These are phyloP conservation scores for Silybum marianum DNA, from an alignment of 129 eudicot species.

Conservation along the genomic window DNA sequence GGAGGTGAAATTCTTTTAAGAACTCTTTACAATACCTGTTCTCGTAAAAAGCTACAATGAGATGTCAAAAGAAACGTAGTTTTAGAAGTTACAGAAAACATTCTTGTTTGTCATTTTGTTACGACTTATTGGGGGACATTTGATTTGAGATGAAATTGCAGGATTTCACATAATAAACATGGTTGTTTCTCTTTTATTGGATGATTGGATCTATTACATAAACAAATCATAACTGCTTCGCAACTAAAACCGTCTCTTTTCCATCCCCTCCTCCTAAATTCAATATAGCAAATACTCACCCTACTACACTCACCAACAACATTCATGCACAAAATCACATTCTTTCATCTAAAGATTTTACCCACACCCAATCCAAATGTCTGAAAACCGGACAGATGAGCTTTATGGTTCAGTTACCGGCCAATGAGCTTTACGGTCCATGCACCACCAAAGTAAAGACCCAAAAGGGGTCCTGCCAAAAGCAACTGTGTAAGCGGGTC, in stretches of 20 bases:
- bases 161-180: not conserved
- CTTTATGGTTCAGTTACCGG: conserved; percentile 33
- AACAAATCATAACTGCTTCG: not conserved
- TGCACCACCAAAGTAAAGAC: conserved; percentile 96
- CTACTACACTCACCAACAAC: not conserved
- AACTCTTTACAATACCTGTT: too few relatives aligned
- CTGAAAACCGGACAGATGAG: not conserved
- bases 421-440: conserved; percentile 78
- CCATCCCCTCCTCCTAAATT: not conserved
- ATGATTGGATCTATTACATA: not conserved
- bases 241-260: not conserved
- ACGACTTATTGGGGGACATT: not conserved
- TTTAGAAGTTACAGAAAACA: not conserved
- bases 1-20: too few relatives aligned
- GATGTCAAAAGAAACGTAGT: too few relatives aligned
- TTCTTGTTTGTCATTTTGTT: not conserved
- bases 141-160: not conserved
- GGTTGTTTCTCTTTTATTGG: not conserved
- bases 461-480: conserved; percentile 91
- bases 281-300: not conserved
- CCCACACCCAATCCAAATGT: not conserved
- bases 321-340: not conserved
- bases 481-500: conserved; percentile 96
- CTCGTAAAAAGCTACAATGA: too few relatives aligned
- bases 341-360: not conserved